Base-by-base conservation (phyloP, 2,329 filamentous ascomycete species). In the Graphilbum fragrans region DNA sequence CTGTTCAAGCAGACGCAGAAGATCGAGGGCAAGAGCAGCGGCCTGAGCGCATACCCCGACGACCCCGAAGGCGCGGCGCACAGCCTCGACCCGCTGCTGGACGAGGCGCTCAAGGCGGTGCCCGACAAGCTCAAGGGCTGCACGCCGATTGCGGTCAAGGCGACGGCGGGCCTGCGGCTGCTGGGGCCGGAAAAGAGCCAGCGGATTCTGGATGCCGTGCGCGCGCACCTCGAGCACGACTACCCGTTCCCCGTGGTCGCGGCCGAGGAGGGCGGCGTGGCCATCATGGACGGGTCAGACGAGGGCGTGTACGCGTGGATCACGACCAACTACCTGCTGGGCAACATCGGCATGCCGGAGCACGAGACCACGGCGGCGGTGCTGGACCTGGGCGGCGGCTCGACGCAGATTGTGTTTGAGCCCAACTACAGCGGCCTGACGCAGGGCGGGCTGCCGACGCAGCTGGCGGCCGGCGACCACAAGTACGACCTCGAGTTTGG, bases 301-400 rank as follows among this genome's bases (percentile, higher is more conserved):
- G 92, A 98, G 66, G 92, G 92, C 58, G 90, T 98, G 23, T 98
- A 94, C 58, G 93, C 92, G 41, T 98, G 92, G 92, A 94, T 98
- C 60, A 98, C 92, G 7, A 92, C 87, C 50, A 98, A 98, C 71
- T 98, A 98, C 63, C 81, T 98, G 33, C 77, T 98, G 20, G 90
- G 90, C 55, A 96, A 96, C 67, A 96, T 98, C 61, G 92, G 92
- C 45, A 84, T 85, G 11, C 85, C 87, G 2, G 90, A 95, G 58
- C 78, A 88, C 59, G 86, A 77, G 48, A 83, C 86, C 39, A 96
- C 92, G 2, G 93, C 92, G 33, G 92, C 92, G 39, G 79, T 95
- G 45, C 94, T 98, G 55, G 92, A 98, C 58, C 81, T 98, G 38
- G 92, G 92, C 48, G 92, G 92, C 54, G 92, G 92, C 41, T 95